Conservation (phyloP, 2,329 filamentous ascomycete species). For the Cordyceps pruinosa region DNA sequence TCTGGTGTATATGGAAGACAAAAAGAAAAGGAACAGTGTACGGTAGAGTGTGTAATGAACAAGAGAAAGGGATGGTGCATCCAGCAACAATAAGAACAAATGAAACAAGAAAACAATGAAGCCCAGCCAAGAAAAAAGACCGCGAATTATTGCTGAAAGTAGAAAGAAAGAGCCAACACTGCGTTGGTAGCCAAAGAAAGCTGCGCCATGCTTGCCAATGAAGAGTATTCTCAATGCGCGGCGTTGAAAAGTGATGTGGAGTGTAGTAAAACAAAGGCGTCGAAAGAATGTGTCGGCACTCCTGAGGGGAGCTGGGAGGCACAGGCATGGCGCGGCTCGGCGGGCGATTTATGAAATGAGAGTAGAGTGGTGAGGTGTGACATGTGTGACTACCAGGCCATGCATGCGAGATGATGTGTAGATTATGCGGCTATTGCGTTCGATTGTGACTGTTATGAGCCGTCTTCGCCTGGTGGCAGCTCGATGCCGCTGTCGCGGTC, state of each 20-base stretch:
- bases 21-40: background rate
- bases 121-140: background rate
- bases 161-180: background rate
- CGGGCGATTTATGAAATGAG: background rate
- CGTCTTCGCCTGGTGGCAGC: slow-evolving; percentile 27
- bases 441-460: background rate
- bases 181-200: background rate
- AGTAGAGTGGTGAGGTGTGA: slow-evolving; percentile 1
- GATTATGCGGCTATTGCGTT: background rate
- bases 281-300: background rate
- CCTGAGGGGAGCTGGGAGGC: background rate
- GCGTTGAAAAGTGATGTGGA: background rate
- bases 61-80: background rate
- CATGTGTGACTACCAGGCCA: slow-evolving; percentile 3
- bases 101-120: background rate
- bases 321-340: background rate
- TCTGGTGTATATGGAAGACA: background rate
- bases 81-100: background rate
- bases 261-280: background rate
- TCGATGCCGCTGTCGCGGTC: slow-evolving; percentile 49
- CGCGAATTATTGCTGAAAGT: background rate
- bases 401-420: background rate
- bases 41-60: background rate
- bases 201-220: background rate
- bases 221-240: background rate